A percentile compares a stretch with the other conserved stretches of the same genome.
phyloP scores from a whole-genome alignment of 345 rosid genomes.

The Camelina sativa region DNA sequence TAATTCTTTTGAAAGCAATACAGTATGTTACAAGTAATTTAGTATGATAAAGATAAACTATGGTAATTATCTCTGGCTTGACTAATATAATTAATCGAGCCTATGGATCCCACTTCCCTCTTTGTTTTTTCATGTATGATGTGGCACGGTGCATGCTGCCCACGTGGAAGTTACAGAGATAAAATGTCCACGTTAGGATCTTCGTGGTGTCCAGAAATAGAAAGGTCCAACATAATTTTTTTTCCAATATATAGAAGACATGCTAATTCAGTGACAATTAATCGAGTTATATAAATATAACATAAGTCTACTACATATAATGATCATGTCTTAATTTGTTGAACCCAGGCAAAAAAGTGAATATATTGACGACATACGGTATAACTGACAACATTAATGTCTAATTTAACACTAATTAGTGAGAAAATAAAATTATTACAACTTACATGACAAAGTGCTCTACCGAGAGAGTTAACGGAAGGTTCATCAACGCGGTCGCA shows the following conservation, averaged over 20 bases:
- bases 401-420: neutral
- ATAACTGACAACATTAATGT: neutral
- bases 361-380: neutral
- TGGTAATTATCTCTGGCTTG: neutral
- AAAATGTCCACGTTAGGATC: constrained; percentile 21
- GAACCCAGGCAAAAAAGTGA: constrained; percentile 1
- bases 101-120: neutral
- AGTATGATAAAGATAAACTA: neutral
- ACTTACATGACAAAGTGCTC: constrained; percentile 83
- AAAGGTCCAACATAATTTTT: constrained; percentile 20
- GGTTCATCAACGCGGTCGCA: constrained; percentile 54
- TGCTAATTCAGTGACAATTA: neutral
- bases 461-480: constrained; percentile 57
- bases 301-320: neutral
- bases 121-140: constrained; percentile 17
- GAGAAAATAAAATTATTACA: neutral
- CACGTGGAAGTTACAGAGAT: constrained; percentile 32
- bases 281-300: constrained; percentile 1
- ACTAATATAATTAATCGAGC: neutral
- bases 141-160: constrained; percentile 34
- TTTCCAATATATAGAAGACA: neutral
- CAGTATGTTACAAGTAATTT: neutral
- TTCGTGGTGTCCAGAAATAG: constrained; percentile 38
- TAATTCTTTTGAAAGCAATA: neutral
- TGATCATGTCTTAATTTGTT: neutral